Percentiles rank a stretch among this genome's conserved stretches.
These are phyloP conservation scores for Trametes cingulata DNA, from an alignment of 768 basidiomycete genomes.

Conservation along the genomic window DNA sequence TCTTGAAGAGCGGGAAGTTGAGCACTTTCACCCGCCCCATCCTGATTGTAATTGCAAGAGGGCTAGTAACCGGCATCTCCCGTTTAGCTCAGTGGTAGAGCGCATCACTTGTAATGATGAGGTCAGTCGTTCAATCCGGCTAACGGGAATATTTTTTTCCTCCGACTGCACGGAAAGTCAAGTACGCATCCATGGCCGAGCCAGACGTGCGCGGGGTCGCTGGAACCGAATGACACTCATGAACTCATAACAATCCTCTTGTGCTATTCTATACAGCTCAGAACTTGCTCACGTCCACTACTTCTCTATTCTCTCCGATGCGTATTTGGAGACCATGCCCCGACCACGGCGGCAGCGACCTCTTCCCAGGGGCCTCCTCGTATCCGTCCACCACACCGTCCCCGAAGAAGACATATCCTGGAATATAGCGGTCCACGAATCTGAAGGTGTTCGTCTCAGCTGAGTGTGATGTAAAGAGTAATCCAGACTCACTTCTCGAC, in stretches of 20 bases:
- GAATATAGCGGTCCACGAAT: slow-evolving; percentile 92
- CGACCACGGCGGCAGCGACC: slow-evolving; percentile 40
- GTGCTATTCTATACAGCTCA: slow-evolving; percentile 26
- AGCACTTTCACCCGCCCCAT: no score
- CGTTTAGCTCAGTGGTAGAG: slow-evolving; percentile 51
- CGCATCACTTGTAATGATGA: slow-evolving; percentile 51
- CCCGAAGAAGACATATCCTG: slow-evolving; percentile 87
- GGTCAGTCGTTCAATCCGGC: slow-evolving; percentile 13
- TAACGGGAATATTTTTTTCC: background rate
- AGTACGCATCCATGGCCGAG: no score
- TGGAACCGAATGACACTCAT: no score
- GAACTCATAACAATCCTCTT: background rate
- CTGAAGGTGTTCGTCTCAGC: slow-evolving; percentile 37
- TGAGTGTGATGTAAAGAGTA: no score
- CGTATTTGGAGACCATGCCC: slow-evolving; percentile 53
- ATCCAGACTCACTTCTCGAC: slow-evolving; percentile 47
- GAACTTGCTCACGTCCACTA: slow-evolving; percentile 44
- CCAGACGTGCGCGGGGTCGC: no score
- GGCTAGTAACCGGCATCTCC: slow-evolving; percentile 23
- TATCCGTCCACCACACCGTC: slow-evolving; percentile 49
- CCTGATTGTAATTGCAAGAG: no score
- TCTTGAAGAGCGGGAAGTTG: no score
- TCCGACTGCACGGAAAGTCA: no score
- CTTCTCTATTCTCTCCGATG: slow-evolving; percentile 55
- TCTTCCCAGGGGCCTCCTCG: slow-evolving; percentile 19